Conservation (phyloP, 2,329 filamentous ascomycete genomes). For the Cladophialophora chaetospira region DNA sequence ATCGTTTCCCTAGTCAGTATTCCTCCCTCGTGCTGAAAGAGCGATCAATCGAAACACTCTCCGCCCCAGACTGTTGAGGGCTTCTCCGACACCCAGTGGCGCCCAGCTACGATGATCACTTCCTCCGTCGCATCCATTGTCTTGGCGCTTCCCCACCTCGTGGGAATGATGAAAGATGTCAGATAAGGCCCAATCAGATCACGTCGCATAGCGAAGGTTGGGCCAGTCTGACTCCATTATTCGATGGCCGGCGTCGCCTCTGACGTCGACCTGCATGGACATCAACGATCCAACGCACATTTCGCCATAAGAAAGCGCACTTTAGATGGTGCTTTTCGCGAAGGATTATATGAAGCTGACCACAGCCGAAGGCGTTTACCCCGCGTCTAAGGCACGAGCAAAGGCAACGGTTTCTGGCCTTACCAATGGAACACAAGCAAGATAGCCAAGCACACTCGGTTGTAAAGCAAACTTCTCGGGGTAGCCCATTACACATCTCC, state of each 20-base stretch:
- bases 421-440: too few relatives aligned
- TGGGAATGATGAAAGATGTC: neutral
- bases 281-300: slow-evolving; percentile 1
- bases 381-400: slow-evolving; percentile 2
- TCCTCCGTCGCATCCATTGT: neutral
- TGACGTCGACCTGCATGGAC: slow-evolving; percentile 23
- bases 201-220: too few relatives aligned
- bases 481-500: neutral
- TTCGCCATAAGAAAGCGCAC: neutral
- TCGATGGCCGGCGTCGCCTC: too few relatives aligned
- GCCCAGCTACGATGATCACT: neutral
- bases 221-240: too few relatives aligned
- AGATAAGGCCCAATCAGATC: neutral
- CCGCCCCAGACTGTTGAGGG: too few relatives aligned
- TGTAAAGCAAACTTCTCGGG: neutral
- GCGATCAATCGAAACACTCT: neutral
- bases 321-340: neutral
- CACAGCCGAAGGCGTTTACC: slow-evolving; percentile 1
- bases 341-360: slow-evolving; percentile 15
- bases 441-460: too few relatives aligned
- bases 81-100: too few relatives aligned
- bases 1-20: neutral
- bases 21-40: too few relatives aligned
- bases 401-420: neutral
- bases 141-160: slow-evolving; percentile 4